A percentile compares a stretch with the other conserved stretches of the same genome.
These are phyloP conservation scores for Zasmidium citrigriseum DNA, from an alignment of 2,329 filamentous ascomycete species.

Conservation along the genomic window DNA sequence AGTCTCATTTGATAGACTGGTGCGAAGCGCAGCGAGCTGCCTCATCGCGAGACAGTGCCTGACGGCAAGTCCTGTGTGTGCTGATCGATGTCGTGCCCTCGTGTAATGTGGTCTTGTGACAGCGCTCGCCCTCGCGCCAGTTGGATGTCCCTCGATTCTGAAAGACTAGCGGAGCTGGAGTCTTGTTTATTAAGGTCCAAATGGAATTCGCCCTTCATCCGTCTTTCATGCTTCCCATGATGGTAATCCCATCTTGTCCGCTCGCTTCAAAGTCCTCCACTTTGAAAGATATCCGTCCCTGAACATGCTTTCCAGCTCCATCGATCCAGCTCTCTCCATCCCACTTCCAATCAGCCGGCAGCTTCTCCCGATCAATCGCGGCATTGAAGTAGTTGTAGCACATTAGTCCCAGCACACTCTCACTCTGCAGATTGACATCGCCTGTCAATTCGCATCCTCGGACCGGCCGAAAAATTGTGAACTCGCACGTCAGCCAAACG, in stretches of 20 bases:
- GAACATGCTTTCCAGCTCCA: slow-evolving; percentile 66
- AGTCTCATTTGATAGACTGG: no score
- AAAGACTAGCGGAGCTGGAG: no score
- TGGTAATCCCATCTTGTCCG: slow-evolving; percentile 22
- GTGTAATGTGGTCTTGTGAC: no score
- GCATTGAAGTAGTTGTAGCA: slow-evolving; percentile 93
- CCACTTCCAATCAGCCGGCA: slow-evolving; percentile 80
- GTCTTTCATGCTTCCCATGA: slow-evolving; percentile 16
- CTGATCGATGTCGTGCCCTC: no score
- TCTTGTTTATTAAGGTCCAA: no score
- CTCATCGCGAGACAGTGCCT: no score
- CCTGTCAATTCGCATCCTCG: slow-evolving; percentile 76
- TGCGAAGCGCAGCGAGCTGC: no score
- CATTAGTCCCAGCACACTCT: slow-evolving; percentile 84
- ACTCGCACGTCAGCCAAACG: slow-evolving; percentile 41
- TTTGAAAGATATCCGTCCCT: slow-evolving; percentile 71
- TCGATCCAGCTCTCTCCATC: slow-evolving; percentile 71
- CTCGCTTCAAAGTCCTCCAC: slow-evolving; percentile 82
- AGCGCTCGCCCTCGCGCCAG: no score
- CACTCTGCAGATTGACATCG: slow-evolving; percentile 80
- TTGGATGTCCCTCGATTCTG: no score
- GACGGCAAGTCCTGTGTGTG: no score
- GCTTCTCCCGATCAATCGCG: slow-evolving; percentile 72
- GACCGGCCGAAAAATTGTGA: slow-evolving; percentile 51
- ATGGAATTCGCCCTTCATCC: background rate